Percentiles rank a stretch among this genome's conserved stretches.
Evolutionary conservation across 106 monocot genomes (phyloP).

Genomic region (Cymbidium sinense): DNA sequence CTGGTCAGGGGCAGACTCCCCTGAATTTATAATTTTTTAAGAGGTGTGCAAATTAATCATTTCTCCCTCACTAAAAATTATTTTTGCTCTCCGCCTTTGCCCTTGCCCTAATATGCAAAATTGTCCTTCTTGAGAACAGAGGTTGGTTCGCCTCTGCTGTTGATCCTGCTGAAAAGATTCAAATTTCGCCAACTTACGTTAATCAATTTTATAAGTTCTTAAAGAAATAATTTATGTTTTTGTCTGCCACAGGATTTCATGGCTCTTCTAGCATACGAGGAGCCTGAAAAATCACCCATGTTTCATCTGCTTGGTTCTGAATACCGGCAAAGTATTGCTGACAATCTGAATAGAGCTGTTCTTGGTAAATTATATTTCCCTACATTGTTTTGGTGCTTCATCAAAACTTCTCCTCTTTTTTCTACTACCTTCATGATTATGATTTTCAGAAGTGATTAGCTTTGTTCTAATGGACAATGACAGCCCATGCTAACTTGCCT

Average conservation of each 20-base stretch:
- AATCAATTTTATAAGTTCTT: no score
- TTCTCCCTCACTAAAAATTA: no score
- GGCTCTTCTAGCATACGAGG: constrained; percentile 83
- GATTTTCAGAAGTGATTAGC: constrained; percentile 1
- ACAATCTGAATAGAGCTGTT: constrained; percentile 68
- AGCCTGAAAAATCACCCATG: constrained; percentile 93
- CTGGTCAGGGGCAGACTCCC: no score
- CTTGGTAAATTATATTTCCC: constrained; percentile 45
- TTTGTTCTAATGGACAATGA: constrained; percentile 13
- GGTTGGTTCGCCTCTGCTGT: no score
- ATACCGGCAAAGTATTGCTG: constrained; percentile 73
- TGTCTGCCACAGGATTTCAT: constrained; percentile 57
- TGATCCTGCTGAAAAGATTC: no score
- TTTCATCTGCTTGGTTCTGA: constrained; percentile 80
- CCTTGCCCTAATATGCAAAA: no score
- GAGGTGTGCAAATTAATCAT: no score
- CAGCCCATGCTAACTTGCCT: constrained; percentile 81
- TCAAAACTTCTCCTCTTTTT: neutral
- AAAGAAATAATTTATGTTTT: neutral
- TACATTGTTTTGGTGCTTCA: neutral
- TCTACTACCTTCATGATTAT: neutral
- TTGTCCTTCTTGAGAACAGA: no score
- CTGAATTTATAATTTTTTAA: no score
- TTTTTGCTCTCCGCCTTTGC: no score
- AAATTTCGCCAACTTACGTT: no score